Evolutionary conservation across 164 flowering plant genomes (phyloP), one percentile per base, ranked within the genome.

Genomic region (Dillenia turbinata): DNA sequence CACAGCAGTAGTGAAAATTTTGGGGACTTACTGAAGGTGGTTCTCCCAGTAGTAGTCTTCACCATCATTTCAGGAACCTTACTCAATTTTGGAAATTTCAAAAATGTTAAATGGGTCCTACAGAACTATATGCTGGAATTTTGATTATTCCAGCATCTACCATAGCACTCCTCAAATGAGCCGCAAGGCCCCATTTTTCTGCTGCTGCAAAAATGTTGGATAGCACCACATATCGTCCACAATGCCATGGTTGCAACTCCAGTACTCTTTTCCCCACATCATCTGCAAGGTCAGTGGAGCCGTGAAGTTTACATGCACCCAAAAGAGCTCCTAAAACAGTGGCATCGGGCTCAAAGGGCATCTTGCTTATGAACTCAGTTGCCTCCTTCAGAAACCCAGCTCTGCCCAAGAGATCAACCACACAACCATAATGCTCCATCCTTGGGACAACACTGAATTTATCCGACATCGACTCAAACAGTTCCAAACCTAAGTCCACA

Each of bases 331-430:
- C 96, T 73, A 83, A 66, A 24, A 89, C 90, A 9, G 88, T 68
- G 26, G 79, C 86, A 71, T 92, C 92, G 24, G 96, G 80, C 62
- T 89, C 78, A 68, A 85, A 74, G 44, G 96, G 94, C 96, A 89
- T 84, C 13, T 47, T 71, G 17, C 54, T 63, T 1, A 86, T 63
- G 60, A 89, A 60, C 16, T 77, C 75, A 0, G 12, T 54, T 14
- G 96, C 96, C 63, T 85, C 92, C 54, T 47, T 66, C 61, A 89
- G 55, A 44, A 69, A 78, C 16, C 97, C 96, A 14, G 92, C 89
- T 61, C 85, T 80, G n/a, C 92, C 92, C 49, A 89, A 61, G 40
- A 87, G 82, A 79, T 89, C 90, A 64, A 92, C 90, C 67, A 89
- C 72, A 64, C 92, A 89, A 14, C 89, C 92, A 61, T 92, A 85